phyloP scores from a whole-genome alignment of 2,329 filamentous ascomycete species.

The Alternaria gansuensis region DNA sequence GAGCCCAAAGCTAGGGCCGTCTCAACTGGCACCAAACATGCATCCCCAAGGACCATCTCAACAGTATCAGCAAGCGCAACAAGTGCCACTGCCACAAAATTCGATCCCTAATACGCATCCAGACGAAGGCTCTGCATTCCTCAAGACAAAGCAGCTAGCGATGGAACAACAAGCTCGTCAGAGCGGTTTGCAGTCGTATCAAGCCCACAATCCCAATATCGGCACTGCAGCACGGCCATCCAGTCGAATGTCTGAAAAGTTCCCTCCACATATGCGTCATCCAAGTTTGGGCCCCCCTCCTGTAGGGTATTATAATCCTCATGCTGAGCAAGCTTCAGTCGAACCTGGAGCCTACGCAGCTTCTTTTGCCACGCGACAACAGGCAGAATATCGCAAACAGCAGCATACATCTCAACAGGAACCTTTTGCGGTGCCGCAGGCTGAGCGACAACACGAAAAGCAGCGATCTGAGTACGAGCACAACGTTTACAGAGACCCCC shows the following conservation, averaged over 20 bases:
- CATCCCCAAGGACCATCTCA: slow-evolving; percentile 25
- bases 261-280: slow-evolving; percentile 19
- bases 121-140: slow-evolving; percentile 36
- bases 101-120: slow-evolving; percentile 10
- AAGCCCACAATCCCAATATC: slow-evolving; percentile 14
- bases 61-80: slow-evolving; percentile 23
- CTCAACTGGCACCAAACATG: slow-evolving; percentile 27
- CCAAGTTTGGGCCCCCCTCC: slow-evolving; percentile 23
- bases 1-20: slow-evolving; percentile 21
- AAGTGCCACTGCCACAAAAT: slow-evolving; percentile 15
- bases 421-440: slow-evolving; percentile 12
- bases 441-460: slow-evolving; percentile 11
- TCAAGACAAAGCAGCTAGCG: slow-evolving; percentile 34
- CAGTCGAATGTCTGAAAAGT: slow-evolving; percentile 18
- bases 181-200: slow-evolving; percentile 15
- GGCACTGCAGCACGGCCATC: slow-evolving; percentile 11
- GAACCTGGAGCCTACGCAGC: slow-evolving; percentile 31
- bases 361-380: slow-evolving; percentile 27
- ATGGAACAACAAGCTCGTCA: slow-evolving; percentile 32
- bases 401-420: slow-evolving; percentile 16
- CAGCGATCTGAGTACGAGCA: slow-evolving; percentile 13
- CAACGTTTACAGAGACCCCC: slow-evolving; percentile 4
- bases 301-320: slow-evolving; percentile 41
- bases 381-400: slow-evolving; percentile 24
- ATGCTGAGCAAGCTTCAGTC: slow-evolving; percentile 17